Evolutionary conservation across 192 early-diverging fungal genomes (phyloP).

Genomic region (Jimgerdemannia lactiflua): DNA sequence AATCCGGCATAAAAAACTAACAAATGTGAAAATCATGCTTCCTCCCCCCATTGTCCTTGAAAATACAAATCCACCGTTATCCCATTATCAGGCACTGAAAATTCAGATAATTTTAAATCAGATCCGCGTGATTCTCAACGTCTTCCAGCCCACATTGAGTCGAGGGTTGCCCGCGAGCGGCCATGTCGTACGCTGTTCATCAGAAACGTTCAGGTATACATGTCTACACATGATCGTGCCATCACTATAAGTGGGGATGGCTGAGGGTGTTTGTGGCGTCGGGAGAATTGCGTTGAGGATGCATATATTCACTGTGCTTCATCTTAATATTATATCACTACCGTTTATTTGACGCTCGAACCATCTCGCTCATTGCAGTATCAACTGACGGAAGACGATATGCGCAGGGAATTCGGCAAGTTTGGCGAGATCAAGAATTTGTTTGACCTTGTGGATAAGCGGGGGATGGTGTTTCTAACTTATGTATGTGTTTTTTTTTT

Average conservation of each 20-base stretch:
- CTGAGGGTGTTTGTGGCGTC: not conserved
- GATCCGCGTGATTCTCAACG: not conserved
- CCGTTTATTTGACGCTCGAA: not conserved
- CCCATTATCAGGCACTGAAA: not conserved
- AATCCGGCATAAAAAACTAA: not conserved
- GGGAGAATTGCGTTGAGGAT: not conserved
- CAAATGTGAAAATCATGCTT: not conserved
- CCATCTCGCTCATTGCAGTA: conserved; percentile 24
- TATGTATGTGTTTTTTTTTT: conserved; percentile 41
- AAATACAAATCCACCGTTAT: not conserved
- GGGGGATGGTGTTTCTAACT: conserved; percentile 59
- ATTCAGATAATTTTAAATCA: not conserved
- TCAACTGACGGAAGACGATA: conserved; percentile 25
- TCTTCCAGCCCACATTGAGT: not conserved
- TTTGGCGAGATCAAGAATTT: conserved; percentile 60
- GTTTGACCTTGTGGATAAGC: conserved; percentile 46
- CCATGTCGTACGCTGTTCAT: conserved; percentile 42
- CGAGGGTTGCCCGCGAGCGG: conserved; percentile 24
- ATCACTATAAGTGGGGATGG: not conserved
- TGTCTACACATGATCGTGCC: not conserved
- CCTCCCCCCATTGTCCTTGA: not conserved
- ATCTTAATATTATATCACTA: no score
- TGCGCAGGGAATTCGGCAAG: conserved; percentile 38
- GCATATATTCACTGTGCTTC: no score
- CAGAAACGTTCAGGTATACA: conserved; percentile 38